These are phyloP conservation scores for Sicyos edulis DNA, from an alignment of 306 rosid species.

Conservation along the genomic window DNA sequence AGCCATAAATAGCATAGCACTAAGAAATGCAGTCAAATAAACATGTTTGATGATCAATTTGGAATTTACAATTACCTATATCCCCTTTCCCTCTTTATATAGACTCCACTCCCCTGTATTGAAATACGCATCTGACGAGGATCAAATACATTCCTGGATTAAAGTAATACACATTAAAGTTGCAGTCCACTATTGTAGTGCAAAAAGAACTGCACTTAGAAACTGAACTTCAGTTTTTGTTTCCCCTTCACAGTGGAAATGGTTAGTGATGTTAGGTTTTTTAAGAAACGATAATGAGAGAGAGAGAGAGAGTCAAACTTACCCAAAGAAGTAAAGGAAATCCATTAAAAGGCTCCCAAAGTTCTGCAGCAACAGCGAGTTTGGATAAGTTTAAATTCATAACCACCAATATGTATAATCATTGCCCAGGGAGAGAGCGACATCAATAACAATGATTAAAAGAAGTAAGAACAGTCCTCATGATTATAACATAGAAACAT, in stretches of 20 bases:
- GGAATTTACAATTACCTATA: slow-evolving; percentile 54
- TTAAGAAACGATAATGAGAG: neutral
- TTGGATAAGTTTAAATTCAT: neutral
- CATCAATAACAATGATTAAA: neutral
- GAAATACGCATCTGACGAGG: slow-evolving; percentile 95
- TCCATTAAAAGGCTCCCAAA: slow-evolving; percentile 87
- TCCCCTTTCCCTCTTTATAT: slow-evolving; percentile 91
- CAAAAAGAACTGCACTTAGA: no score
- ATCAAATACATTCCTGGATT: slow-evolving; percentile 78
- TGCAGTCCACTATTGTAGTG: neutral
- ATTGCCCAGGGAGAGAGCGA: neutral
- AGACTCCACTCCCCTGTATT: slow-evolving; percentile 95
- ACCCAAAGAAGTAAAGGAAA: slow-evolving; percentile 95
- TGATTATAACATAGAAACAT: neutral
- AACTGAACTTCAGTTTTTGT: no score
- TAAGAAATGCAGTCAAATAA: neutral
- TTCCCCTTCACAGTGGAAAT: no score
- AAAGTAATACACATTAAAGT: slow-evolving; percentile 9
- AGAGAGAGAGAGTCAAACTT: slow-evolving; percentile 25
- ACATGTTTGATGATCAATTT: no score
- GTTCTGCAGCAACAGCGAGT: slow-evolving; percentile 49
- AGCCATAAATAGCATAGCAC: neutral
- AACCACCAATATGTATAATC: neutral
- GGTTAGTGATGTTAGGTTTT: neutral
- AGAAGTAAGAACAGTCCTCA: neutral